Evolutionary conservation across 2,329 filamentous ascomycete genomes (phyloP), one percentile per base, ranked within the genome.

Genomic region (Cladosporium austrohemisphaericum): DNA sequence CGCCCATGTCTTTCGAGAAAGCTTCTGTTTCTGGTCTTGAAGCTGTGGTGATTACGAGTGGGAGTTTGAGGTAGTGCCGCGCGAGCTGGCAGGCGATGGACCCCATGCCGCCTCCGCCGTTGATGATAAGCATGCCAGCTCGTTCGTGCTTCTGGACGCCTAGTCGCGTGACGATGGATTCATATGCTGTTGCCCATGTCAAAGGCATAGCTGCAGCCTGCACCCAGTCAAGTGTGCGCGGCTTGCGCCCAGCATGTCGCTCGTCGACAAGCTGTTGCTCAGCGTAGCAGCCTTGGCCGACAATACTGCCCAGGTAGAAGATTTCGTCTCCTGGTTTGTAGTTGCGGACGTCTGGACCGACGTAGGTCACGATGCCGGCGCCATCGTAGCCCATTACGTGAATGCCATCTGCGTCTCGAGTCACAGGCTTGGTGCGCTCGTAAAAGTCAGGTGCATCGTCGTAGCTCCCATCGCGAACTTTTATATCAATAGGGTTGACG

Each of bases 311-410:
- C 9, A 68, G 61, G 53, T 70, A 75, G 65, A 64, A 75, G 32
- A 76, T 63, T 41, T 71, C 66, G 50, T 75, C 73, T 9, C 73
- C 73, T 9, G 59, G 40, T 25, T 68, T 64, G 62, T 72, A 74
- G 23, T 61, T 60, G 9, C 65, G 57, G 11, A 65, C 65, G 19
- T 62, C 54, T 1, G 62, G 41, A 6, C 65, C 64, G 11, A 58
- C 55, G 8, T 49, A 51, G 46, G 61, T 56, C 3, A 75, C 65
- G 3, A 68, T 58, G 5, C 72, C 72, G 3, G 71, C 64, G 5
- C 66, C 71, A 47, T 75, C 71, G 46, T 65, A 73, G n/a, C 71
- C 71, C 40, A 69, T 64, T 52, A 74, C 67, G 35, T 74, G 70
- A 65, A 63, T 18, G 40, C 49, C 7, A 37, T 40, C 7, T 55